Evolutionary conservation across 2,329 filamentous ascomycete genomes (phyloP).

Genomic region (Calcarisporium arbuscula): DNA sequence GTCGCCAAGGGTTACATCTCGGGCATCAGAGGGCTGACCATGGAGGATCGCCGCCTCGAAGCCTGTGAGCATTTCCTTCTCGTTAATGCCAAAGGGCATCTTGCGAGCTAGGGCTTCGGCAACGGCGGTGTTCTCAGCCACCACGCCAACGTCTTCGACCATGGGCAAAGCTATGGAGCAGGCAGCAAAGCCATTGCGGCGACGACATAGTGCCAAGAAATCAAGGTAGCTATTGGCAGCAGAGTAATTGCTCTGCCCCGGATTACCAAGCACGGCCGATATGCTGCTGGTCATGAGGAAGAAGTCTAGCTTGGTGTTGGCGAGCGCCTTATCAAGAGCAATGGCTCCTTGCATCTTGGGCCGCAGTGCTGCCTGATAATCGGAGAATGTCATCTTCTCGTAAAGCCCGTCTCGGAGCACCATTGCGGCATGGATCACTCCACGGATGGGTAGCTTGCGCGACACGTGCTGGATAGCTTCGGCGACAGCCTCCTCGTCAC

Average conservation of each 20-base stretch:
- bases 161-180: conserved; percentile 11
- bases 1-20: too few relatives aligned
- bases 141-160: conserved; percentile 14
- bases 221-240: conserved; percentile 26
- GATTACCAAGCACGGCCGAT: conserved; percentile 24
- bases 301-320: too few relatives aligned
- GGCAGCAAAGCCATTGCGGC: neutral
- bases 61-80: too few relatives aligned
- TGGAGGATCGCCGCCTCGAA: conserved; percentile 12
- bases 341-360: too few relatives aligned
- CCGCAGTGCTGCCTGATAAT: too few relatives aligned
- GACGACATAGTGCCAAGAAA: conserved; percentile 16
- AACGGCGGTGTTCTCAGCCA: conserved; percentile 12
- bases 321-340: too few relatives aligned
- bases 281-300: conserved; percentile 31
- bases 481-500: conserved; percentile 1
- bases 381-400: conserved; percentile 16
- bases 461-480: conserved; percentile 7
- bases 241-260: conserved; percentile 34
- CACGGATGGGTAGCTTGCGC: conserved; percentile 11
- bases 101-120: too few relatives aligned
- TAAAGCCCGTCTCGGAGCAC: conserved; percentile 22
- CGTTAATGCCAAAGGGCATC: too few relatives aligned
- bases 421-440: conserved; percentile 16
- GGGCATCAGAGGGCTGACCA: too few relatives aligned